Percentiles rank a stretch among this genome's conserved stretches.
Conservation (phyloP, 257 asterid species). For the Parsonsia alboflavescens region DNA sequence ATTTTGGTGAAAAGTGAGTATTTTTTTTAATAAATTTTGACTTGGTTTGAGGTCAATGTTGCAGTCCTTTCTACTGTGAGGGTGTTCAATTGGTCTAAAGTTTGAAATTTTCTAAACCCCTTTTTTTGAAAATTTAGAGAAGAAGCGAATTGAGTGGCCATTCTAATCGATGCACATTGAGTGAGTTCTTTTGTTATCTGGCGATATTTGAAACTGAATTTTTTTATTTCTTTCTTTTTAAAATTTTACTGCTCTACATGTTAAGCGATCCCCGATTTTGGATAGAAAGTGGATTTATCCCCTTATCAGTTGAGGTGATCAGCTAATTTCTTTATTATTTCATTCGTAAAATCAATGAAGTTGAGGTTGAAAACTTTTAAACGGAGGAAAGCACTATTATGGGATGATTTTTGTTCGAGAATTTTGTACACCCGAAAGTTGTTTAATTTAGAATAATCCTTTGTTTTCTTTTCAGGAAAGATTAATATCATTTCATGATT, state of each 20-base stretch:
- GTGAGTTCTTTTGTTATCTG: constrained; percentile 3
- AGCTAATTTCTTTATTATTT: constrained; percentile 3
- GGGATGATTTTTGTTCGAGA: neutral
- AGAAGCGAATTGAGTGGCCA: neutral
- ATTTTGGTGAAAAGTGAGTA: neutral
- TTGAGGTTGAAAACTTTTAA: neutral
- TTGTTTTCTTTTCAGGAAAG: constrained; percentile 1
- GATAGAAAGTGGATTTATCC: neutral
- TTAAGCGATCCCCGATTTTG: neutral
- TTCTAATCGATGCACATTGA: neutral
- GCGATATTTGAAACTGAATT: neutral
- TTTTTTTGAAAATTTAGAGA: neutral
- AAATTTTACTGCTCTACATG: neutral
- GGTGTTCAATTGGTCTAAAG: neutral
- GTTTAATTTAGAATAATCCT: neutral
- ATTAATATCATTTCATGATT: constrained; percentile 22
- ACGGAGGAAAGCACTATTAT: neutral
- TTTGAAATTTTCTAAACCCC: constrained; percentile 6
- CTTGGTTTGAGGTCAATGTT: constrained; percentile 4
- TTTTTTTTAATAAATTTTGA: neutral
- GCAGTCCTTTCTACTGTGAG: neutral
- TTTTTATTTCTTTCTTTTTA: neutral
- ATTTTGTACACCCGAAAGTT: neutral
- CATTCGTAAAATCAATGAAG: neutral
- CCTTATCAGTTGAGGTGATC: constrained; percentile 5